Conservation (phyloP, 2,329 filamentous ascomycete species). For the Hawksworthiomyces lignivorus region DNA sequence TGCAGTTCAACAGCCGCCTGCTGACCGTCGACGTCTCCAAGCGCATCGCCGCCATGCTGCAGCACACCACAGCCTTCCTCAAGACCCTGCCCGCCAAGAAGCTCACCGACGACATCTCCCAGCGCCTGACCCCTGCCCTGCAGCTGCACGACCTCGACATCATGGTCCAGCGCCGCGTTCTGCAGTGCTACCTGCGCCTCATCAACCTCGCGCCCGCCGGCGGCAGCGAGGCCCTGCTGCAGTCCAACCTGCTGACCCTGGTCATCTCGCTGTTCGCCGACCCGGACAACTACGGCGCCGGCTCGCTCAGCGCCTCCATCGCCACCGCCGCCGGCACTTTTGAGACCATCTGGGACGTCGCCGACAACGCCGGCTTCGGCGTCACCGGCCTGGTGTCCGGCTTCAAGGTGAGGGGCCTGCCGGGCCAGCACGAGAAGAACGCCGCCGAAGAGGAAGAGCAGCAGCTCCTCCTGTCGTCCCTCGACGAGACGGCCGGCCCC, state of each 20-base stretch:
- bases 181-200: conserved; percentile 91
- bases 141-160: conserved; percentile 85
- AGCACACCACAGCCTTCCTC: conserved; percentile 88
- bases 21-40: conserved; percentile 92
- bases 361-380: conserved; percentile 90
- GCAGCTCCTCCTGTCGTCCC: conserved; percentile 22
- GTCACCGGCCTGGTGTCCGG: conserved; percentile 78
- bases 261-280: conserved; percentile 90
- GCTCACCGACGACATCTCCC: conserved; percentile 75
- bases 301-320: conserved; percentile 81
- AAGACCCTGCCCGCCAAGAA: conserved; percentile 77
- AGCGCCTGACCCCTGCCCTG: conserved; percentile 74
- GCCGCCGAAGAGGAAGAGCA: conserved; percentile 23
- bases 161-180: conserved; percentile 85
- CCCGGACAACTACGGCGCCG: conserved; percentile 78
- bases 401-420: conserved; percentile 62
- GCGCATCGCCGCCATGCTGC: conserved; percentile 85
- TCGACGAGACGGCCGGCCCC: conserved; percentile 47
- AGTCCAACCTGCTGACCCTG: conserved; percentile 84
- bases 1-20: conserved; percentile 87
- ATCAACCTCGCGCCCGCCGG: conserved; percentile 81
- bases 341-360: conserved; percentile 90
- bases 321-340: conserved; percentile 84
- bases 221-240: conserved; percentile 75
- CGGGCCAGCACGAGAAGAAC: conserved; percentile 55